Evolutionary conservation across 2,329 filamentous ascomycete species (phyloP).

Genomic region (Xylaria hypoxylon): DNA sequence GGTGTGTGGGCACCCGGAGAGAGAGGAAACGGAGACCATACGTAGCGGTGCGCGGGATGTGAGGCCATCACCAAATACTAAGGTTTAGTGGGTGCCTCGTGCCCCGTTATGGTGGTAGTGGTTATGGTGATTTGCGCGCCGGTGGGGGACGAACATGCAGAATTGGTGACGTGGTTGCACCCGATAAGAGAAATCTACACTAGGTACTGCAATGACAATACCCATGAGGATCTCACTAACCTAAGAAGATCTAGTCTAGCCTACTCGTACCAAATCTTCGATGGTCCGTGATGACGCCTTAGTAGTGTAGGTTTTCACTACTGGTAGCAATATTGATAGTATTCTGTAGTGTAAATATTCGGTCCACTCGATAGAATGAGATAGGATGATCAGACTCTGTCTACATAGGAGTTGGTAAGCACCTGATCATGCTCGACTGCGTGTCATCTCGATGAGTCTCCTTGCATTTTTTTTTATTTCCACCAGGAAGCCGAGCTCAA

Average conservation of each 20-base stretch:
- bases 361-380: slow-evolving; percentile 9
- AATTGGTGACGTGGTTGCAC: slow-evolving; percentile 48
- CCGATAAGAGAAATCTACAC: slow-evolving; percentile 41
- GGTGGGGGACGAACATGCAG: slow-evolving; percentile 42
- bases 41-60: slow-evolving; percentile 36
- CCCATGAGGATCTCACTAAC: slow-evolving; percentile 19
- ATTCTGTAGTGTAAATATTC: slow-evolving; percentile 3
- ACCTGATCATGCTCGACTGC: slow-evolving; percentile 50
- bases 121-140: slow-evolving; percentile 35
- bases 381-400: slow-evolving; percentile 19
- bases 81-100: slow-evolving; percentile 42
- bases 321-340: slow-evolving; percentile 27
- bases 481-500: background rate
- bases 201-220: background rate
- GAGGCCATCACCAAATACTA: slow-evolving; percentile 44
- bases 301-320: slow-evolving; percentile 8
- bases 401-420: slow-evolving; percentile 27
- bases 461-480: slow-evolving; percentile 28
- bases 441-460: slow-evolving; percentile 49
- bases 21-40: slow-evolving; percentile 19
- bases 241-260: slow-evolving; percentile 10
- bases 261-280: background rate
- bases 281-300: slow-evolving; percentile 14
- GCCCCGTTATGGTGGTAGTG: slow-evolving; percentile 34
- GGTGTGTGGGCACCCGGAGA: slow-evolving; percentile 20